Conservation (phyloP, 208 protist species). For the Wallacemonas sp. region DNA sequence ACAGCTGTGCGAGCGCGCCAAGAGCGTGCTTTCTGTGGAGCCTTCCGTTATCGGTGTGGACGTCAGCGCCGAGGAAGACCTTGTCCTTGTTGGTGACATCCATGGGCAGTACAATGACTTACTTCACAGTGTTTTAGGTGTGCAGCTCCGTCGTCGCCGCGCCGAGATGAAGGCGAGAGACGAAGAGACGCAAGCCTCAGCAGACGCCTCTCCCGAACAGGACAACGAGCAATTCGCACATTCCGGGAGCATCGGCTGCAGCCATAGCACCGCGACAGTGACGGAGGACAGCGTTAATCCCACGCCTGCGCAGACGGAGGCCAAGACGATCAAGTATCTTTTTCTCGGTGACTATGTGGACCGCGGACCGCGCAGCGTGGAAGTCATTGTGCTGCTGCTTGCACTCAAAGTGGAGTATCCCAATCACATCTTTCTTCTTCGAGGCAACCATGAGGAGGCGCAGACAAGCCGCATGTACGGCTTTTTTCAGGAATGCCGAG, state of each 20-base stretch:
- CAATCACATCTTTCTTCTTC: slow-evolving; percentile 80
- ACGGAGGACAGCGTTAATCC: not conserved
- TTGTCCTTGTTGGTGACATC: slow-evolving; percentile 85
- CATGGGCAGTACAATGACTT: slow-evolving; percentile 88
- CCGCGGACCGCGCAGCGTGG: slow-evolving; percentile 83
- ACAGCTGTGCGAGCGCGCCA: slow-evolving; percentile 53
- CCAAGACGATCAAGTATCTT: slow-evolving; percentile 76
- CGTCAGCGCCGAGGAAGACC: slow-evolving; percentile 38
- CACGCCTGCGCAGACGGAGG: not conserved
- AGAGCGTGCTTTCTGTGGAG: slow-evolving; percentile 39
- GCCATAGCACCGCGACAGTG: not conserved
- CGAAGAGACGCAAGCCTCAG: not conserved
- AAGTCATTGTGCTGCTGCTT: slow-evolving; percentile 80
- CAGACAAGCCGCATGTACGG: slow-evolving; percentile 85
- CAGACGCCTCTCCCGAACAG: not conserved
- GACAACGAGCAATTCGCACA: too few relatives aligned
- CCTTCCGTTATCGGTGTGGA: slow-evolving; percentile 49
- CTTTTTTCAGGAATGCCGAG: slow-evolving; percentile 77
- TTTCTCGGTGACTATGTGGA: slow-evolving; percentile 99
- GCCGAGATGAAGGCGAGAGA: not conserved
- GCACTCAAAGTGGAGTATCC: slow-evolving; percentile 87
- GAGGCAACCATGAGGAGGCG: slow-evolving; percentile 91
- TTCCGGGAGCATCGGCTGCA: too few relatives aligned
- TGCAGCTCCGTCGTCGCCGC: slow-evolving; percentile 39
- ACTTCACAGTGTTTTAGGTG: slow-evolving; percentile 50